Evolutionary conservation across 2,329 filamentous ascomycete genomes (phyloP), one percentile per base, ranked within the genome.

Genomic region (Colletotrichum sp.): DNA sequence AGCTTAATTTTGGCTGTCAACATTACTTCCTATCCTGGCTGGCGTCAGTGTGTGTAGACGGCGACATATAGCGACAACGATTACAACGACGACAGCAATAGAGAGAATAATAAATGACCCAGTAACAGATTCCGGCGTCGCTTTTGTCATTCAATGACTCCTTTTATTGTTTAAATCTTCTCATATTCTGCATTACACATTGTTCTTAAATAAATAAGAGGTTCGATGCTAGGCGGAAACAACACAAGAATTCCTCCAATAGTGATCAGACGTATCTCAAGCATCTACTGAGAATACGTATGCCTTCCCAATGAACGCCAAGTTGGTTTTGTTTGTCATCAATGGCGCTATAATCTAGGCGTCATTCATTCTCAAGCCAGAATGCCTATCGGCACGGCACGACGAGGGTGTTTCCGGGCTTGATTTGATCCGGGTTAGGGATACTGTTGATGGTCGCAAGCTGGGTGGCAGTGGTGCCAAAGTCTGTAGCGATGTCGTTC

Each of bases 211-310:
- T 10, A 10, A 3, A 49, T 49, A 49, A n/a, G 18, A 44, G 9
- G 39, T 2, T 6, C 39, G 39, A n/a, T 49, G 18, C 3, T n/a
- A 6, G 9, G 18, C 7, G 9, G 7, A n/a, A 21, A 21, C 18
- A 49, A 49, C 9, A 49, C 18, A 12, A 18, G 9, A n/a, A 1
- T 49, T 49, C 39, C 18, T 12, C 39, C 39, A 3, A 1, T n/a
- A 44, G 5, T 44, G 36, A 44, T 18, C 8, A 4, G 8, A 39
- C 36, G 8, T 5, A 39, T 39, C 16, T 5, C 15, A 9, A 18
- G 36, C 5, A 2, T 16, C 36, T 8, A 5, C 39, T 12, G 0
- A 12, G 5, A n/a, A 12, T 0, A 49, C 8, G 18, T 12, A 10
- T n/a, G 44, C 44, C 18, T 21, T 21, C 18, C 44, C 5, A 21